Base-by-base conservation (phyloP, 1,284 basidiomycete genomes). In the Austroboletus olivaceoglutinosus region DNA sequence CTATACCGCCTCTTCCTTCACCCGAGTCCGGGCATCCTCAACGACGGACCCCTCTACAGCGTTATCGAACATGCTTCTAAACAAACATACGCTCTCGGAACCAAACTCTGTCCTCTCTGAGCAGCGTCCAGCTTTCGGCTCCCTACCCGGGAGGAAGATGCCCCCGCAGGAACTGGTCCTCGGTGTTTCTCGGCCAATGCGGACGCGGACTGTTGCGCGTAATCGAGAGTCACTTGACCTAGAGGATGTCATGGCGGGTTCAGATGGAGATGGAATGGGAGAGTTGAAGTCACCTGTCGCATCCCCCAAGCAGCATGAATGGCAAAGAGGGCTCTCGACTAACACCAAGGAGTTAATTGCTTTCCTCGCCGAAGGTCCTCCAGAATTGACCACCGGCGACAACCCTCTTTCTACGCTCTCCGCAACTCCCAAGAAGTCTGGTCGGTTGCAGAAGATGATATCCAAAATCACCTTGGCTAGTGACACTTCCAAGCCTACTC, bases 391-490 rank as follows among this genome's bases (percentile, higher is more conserved):
- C 27, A 31, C 53, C 37, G 65, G 64, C 41, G 74, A 54, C 12
- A 60, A 67, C 52, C 59, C 70, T 4, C 61, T 70, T 50, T 73
- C 73, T 29, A 58, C 74, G 43, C 70, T 70, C 42, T 73, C 73
- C 13, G 54, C 72, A 46, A 72, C 68, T 38, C 66, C 73, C 36
- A 85, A 83, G 58, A 82, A 80, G 65, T 74, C 75, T 33, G 78
- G 77, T 41, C 77, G 86, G 31, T 69, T 90, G 52, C 84, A 88
- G 63, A 80, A 83, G 54, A 91, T 91, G 83, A 86, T 91, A 59
- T 89, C 87, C 22, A 83, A 81, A 57, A 71, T 91, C 42, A 82
- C 79, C 43, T 70, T 88, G 49, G 75, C 81, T 7, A 73, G 73
- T 44, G 64, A 66, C 23, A 64, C 59, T 41, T 67, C 62, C 19